These are phyloP conservation scores for Coemansia sp. DNA, from an alignment of 192 early-diverging fungal genomes.

Conservation along the genomic window DNA sequence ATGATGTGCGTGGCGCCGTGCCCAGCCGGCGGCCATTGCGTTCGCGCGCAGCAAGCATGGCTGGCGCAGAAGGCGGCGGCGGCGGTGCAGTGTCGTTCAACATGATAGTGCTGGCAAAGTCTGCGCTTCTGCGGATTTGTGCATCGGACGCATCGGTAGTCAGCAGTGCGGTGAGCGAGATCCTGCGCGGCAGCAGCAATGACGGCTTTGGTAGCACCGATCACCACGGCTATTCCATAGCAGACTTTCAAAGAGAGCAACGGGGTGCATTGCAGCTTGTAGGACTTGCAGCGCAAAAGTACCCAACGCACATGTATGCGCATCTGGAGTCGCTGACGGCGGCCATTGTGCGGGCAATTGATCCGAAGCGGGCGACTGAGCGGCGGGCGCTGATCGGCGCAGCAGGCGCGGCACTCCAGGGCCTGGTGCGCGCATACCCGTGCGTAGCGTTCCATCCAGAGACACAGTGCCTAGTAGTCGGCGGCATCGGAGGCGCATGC, in stretches of 20 bases:
- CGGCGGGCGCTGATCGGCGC: slow-evolving; percentile 43
- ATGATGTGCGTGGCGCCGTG: not conserved
- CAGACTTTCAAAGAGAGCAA: slow-evolving; percentile 14
- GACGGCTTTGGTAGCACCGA: not conserved
- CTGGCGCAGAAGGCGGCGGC: slow-evolving; percentile 1
- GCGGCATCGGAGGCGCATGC: slow-evolving; percentile 39
- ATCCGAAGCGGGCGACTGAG: slow-evolving; percentile 39
- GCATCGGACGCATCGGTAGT: slow-evolving; percentile 33
- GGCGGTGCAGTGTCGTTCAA: slow-evolving; percentile 45
- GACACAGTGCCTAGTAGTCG: slow-evolving; percentile 46
- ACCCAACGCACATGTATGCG: slow-evolving; percentile 28
- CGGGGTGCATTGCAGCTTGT: slow-evolving; percentile 51
- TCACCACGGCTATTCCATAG: not conserved
- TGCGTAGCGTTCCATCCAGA: slow-evolving; percentile 47
- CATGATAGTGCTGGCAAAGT: slow-evolving; percentile 40
- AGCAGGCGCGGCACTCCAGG: slow-evolving; percentile 51
- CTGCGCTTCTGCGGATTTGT: slow-evolving; percentile 49
- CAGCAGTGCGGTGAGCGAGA: slow-evolving; percentile 14
- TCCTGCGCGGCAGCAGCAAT: slow-evolving; percentile 17
- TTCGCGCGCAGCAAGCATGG: slow-evolving; percentile 5
- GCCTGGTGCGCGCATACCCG: slow-evolving; percentile 41
- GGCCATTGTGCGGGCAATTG: slow-evolving; percentile 44
- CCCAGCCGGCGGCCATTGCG: slow-evolving; percentile 13
- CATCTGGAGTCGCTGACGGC: slow-evolving; percentile 34
- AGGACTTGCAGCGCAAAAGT: slow-evolving; percentile 35